Conservation (phyloP, 768 basidiomycete species). For the Xerocomellus intermedius region DNA sequence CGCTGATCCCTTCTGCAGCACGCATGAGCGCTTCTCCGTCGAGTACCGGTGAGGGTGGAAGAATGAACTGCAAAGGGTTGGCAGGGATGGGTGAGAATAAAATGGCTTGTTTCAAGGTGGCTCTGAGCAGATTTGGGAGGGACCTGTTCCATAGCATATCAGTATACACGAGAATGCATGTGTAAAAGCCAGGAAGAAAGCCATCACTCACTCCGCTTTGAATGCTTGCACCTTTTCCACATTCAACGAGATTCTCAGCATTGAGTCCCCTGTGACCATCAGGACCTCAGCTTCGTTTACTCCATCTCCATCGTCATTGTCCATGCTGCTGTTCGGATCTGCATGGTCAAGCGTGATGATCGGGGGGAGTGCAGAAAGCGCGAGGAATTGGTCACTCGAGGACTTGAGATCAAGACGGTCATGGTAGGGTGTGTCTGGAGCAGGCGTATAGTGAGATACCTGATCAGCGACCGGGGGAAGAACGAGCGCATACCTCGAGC, state of each 20-base stretch:
- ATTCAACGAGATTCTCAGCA: slow-evolving; percentile 67
- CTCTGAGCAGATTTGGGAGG: slow-evolving; percentile 65
- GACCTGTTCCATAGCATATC: slow-evolving; percentile 48
- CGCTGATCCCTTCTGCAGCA: slow-evolving; percentile 74
- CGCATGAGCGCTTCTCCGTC: slow-evolving; percentile 79
- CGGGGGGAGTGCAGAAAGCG: slow-evolving; percentile 51
- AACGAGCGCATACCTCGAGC: slow-evolving; percentile 48
- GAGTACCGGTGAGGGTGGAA: slow-evolving; percentile 63
- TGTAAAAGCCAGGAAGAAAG: background rate
- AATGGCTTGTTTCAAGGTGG: slow-evolving; percentile 82
- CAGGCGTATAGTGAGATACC: background rate
- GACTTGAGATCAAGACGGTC: slow-evolving; percentile 75
- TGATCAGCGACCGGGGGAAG: background rate
- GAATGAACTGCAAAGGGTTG: slow-evolving; percentile 79
- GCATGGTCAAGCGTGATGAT: slow-evolving; percentile 22
- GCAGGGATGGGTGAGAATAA: slow-evolving; percentile 70
- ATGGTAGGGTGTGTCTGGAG: slow-evolving; percentile 62
- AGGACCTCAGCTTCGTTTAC: slow-evolving; percentile 21
- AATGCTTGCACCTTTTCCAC: slow-evolving; percentile 60
- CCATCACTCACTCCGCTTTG: slow-evolving; percentile 55
- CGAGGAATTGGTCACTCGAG: slow-evolving; percentile 65
- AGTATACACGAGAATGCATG: background rate
- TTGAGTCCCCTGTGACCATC: slow-evolving; percentile 59
- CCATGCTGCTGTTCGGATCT: slow-evolving; percentile 12
- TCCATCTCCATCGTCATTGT: slow-evolving; percentile 5